Conservation (phyloP, 2,329 filamentous ascomycete genomes). For the Aspergillus awamori region DNA sequence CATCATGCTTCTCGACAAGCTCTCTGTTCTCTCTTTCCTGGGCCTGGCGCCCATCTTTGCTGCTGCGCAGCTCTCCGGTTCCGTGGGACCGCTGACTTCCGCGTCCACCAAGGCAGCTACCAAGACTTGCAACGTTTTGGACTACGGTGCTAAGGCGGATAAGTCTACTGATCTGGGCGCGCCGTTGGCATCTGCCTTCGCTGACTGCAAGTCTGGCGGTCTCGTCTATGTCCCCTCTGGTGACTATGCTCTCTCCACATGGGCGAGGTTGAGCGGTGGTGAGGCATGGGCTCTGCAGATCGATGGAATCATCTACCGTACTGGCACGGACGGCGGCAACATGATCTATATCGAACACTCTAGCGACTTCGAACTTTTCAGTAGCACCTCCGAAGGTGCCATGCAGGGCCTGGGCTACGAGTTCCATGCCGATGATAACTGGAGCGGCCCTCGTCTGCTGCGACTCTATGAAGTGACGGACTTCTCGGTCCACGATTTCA, state of each 20-base stretch:
- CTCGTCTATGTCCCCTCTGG: slow-evolving; percentile 55
- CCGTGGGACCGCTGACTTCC: slow-evolving; percentile 50
- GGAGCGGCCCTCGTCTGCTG: slow-evolving; percentile 51
- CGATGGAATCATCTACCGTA: slow-evolving; percentile 57
- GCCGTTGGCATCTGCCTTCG: slow-evolving; percentile 53
- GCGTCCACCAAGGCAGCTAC: slow-evolving; percentile 48
- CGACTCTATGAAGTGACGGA: slow-evolving; percentile 50
- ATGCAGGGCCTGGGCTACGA: slow-evolving; percentile 58
- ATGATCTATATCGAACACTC: slow-evolving; percentile 57
- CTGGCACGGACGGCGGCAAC: slow-evolving; percentile 53
- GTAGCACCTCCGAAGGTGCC: slow-evolving; percentile 55
- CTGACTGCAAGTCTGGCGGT: slow-evolving; percentile 56
- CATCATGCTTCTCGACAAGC: slow-evolving; percentile 14
- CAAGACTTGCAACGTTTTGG: slow-evolving; percentile 54
- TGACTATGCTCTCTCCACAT: slow-evolving; percentile 54
- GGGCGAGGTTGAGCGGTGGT: slow-evolving; percentile 54
- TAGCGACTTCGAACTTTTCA: slow-evolving; percentile 58
- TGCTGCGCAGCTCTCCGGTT: slow-evolving; percentile 45
- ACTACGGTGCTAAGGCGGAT: slow-evolving; percentile 57
- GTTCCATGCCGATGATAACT: slow-evolving; percentile 47
- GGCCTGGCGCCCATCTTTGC: slow-evolving; percentile 32
- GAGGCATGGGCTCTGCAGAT: slow-evolving; percentile 55
- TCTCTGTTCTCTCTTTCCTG: slow-evolving; percentile 16
- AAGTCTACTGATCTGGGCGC: slow-evolving; percentile 55
- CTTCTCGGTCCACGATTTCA: slow-evolving; percentile 55